Percentiles rank a stretch among this genome's conserved stretches.
phyloP scores from a whole-genome alignment of 257 asterid species.

The Solanum lignicaule region DNA sequence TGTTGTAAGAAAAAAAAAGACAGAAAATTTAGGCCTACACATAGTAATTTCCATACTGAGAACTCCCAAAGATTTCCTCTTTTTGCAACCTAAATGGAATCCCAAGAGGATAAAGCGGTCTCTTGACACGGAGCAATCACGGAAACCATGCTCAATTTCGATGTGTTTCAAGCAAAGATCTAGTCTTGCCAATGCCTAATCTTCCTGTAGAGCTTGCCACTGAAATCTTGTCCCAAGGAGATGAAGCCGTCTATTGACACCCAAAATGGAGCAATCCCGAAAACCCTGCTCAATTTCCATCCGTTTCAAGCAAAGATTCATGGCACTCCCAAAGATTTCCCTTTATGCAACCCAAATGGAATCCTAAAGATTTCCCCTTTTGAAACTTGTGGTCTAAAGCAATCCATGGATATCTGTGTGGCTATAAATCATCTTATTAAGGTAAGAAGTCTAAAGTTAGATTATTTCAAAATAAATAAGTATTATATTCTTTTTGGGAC shows the following conservation, averaged over 20 bases:
- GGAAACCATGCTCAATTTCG: background rate
- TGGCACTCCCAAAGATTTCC: too few species aligned
- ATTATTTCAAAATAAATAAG: background rate
- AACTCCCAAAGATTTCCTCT: background rate
- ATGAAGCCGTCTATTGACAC: background rate
- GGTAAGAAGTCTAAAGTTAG: background rate
- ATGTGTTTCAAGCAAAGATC: conserved; percentile 8
- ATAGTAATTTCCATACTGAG: background rate
- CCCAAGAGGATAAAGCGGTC: background rate
- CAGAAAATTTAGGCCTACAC: background rate
- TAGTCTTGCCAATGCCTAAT: conserved; percentile 36
- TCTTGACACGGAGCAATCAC: background rate
- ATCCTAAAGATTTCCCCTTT: too few species aligned
- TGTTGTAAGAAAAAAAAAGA: background rate
- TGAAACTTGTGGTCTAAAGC: too few species aligned
- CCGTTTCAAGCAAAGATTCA: background rate
- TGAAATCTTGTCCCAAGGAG: background rate
- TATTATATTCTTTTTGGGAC: background rate
- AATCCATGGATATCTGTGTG: background rate
- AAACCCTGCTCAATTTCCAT: background rate
- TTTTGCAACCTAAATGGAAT: background rate
- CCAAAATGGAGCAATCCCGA: background rate
- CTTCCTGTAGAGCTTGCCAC: background rate
- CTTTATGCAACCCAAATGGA: too few species aligned
- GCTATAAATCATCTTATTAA: background rate